Percentiles rank a stretch among this genome's conserved stretches.
These are phyloP conservation scores for Fusarium kyushuense DNA, from an alignment of 2,329 filamentous ascomycete species.

Conservation along the genomic window DNA sequence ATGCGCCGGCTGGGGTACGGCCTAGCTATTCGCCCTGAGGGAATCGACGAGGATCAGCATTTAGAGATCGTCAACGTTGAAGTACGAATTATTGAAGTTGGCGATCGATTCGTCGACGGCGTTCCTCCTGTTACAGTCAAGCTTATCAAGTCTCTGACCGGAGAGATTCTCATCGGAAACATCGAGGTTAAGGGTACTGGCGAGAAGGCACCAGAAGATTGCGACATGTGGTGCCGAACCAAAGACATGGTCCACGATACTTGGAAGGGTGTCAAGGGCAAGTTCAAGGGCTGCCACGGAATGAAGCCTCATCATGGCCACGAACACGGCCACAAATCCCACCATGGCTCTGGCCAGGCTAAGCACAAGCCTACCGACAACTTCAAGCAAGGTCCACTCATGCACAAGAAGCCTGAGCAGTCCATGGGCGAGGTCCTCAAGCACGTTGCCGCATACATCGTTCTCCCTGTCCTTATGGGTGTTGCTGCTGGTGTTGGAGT, in stretches of 20 bases:
- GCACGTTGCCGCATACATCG: constrained; percentile 70
- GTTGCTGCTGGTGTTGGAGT: constrained; percentile 75
- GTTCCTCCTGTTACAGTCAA: constrained; percentile 69
- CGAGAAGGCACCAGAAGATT: constrained; percentile 41
- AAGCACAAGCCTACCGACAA: constrained; percentile 42
- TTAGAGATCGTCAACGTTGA: constrained; percentile 66
- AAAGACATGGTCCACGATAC: constrained; percentile 52
- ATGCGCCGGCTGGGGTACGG: constrained; percentile 63
- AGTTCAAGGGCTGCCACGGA: constrained; percentile 47
- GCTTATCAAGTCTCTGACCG: constrained; percentile 69
- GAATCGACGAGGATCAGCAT: constrained; percentile 63
- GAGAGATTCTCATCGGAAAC: constrained; percentile 66
- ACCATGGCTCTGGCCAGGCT: constrained; percentile 35
- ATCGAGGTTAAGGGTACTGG: constrained; percentile 55
- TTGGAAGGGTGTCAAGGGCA: constrained; percentile 46
- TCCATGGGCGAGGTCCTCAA: constrained; percentile 63
- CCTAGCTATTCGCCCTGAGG: constrained; percentile 57
- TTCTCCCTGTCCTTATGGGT: constrained; percentile 76
- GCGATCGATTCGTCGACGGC: constrained; percentile 64
- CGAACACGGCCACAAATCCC: constrained; percentile 25
- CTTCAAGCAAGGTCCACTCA: constrained; percentile 26
- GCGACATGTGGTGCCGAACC: constrained; percentile 66
- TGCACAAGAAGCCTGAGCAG: constrained; percentile 43
- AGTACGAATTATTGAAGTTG: constrained; percentile 71
- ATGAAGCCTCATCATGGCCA: constrained; percentile 25